A percentile compares a stretch with the other conserved stretches of the same genome.
phyloP scores from a whole-genome alignment of 2,329 filamentous ascomycete species.

The Ramularia endophylla region DNA sequence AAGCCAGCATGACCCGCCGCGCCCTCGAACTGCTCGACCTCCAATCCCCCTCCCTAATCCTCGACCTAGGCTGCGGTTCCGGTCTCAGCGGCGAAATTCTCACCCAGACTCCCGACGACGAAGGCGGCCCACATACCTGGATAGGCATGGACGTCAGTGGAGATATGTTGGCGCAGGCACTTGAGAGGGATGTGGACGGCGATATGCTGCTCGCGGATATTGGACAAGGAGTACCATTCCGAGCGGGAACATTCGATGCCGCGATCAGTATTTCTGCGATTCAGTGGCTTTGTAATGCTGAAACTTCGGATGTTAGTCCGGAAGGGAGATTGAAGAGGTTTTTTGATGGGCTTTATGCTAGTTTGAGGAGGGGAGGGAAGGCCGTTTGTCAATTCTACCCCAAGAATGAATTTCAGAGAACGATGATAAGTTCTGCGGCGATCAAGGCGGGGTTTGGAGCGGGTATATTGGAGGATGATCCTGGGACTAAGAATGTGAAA shows the following conservation, averaged over 20 bases:
- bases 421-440: slow-evolving; percentile 86
- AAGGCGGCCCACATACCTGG: slow-evolving; percentile 87
- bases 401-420: slow-evolving; percentile 85
- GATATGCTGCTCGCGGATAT: slow-evolving; percentile 94
- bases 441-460: slow-evolving; percentile 94
- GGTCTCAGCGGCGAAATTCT: slow-evolving; percentile 93
- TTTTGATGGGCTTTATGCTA: slow-evolving; percentile 87
- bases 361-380: slow-evolving; percentile 72
- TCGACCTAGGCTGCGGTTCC: slow-evolving; percentile 95
- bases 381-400: slow-evolving; percentile 98
- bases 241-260: slow-evolving; percentile 86
- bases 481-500: slow-evolving; percentile 93
- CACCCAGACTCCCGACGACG: slow-evolving; percentile 59
- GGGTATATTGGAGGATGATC: slow-evolving; percentile 90
- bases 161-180: slow-evolving; percentile 92
- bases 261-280: slow-evolving; percentile 92
- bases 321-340: slow-evolving; percentile 74
- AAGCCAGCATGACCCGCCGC: slow-evolving; percentile 88
- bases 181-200: slow-evolving; percentile 87
- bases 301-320: slow-evolving; percentile 76
- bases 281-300: slow-evolving; percentile 98
- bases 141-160: slow-evolving; percentile 94
- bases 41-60: slow-evolving; percentile 71
- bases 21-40: slow-evolving; percentile 89
- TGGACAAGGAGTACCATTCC: slow-evolving; percentile 90